A percentile compares a stretch with the other conserved stretches of the same genome.
phyloP scores from a whole-genome alignment of 345 rosid genomes.

The Lenwebbia sp. region DNA sequence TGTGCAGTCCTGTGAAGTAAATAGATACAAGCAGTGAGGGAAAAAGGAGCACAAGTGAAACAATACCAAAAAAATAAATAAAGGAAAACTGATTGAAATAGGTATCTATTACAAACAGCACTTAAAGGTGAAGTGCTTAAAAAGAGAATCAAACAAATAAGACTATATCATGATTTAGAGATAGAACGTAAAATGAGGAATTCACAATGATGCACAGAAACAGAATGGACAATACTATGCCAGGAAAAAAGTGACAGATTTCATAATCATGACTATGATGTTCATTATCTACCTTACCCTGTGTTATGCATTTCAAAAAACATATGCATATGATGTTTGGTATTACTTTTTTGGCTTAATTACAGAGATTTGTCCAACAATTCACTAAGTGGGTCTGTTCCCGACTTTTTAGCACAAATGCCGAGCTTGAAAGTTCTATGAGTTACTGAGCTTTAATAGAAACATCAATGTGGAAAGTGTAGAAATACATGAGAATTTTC shows the following conservation, averaged over 20 bases:
- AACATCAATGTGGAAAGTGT: too few species aligned
- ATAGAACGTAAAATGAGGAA: too few species aligned
- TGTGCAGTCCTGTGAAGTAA: too few species aligned
- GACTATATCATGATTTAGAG: too few species aligned
- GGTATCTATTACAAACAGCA: neutral
- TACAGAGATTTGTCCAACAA: conserved; percentile 58
- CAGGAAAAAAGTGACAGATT: too few species aligned
- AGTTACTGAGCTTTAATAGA: too few species aligned
- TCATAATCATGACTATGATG: too few species aligned
- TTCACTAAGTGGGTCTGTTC: conserved; percentile 34
- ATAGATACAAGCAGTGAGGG: neutral
- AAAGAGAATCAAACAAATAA: neutral
- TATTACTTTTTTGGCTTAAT: neutral
- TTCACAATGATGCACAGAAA: too few species aligned
- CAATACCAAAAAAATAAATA: neutral
- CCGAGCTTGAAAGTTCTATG: conserved; percentile 7
- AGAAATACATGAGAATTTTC: too few species aligned
- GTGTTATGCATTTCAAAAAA: too few species aligned
- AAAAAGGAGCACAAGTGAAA: neutral
- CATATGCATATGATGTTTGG: neutral
- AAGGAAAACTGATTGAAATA: neutral
- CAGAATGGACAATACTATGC: too few species aligned
- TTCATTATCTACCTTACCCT: too few species aligned
- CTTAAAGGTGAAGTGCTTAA: neutral
- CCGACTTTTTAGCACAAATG: conserved; percentile 20